These are phyloP conservation scores for Flueggea neowawraea DNA, from an alignment of 441 rosid species.

Conservation along the genomic window DNA sequence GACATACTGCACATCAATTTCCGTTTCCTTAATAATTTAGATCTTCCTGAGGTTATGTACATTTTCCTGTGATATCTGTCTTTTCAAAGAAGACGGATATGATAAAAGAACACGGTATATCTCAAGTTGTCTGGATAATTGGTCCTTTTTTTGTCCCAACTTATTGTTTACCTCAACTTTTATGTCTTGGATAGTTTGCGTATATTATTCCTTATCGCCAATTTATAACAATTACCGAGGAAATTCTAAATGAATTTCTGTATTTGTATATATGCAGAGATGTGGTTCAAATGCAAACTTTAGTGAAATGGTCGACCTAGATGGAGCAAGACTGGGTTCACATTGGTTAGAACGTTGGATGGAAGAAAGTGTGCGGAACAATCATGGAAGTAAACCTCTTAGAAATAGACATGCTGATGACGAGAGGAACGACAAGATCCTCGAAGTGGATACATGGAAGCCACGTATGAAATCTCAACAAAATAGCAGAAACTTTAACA, in stretches of 20 bases:
- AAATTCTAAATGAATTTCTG: constrained; percentile 5
- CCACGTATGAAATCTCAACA: constrained; percentile 41
- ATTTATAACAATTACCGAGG: background rate
- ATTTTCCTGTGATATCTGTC: no score
- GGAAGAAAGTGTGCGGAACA: constrained; percentile 51
- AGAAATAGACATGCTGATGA: constrained; percentile 33
- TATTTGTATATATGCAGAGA: constrained; percentile 36
- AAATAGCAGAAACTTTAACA: constrained; percentile 34
- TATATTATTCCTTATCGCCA: no score
- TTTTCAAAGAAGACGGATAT: no score
- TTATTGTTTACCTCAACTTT: no score
- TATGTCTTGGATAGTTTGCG: no score
- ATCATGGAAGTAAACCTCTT: constrained; percentile 13
- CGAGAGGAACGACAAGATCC: constrained; percentile 65
- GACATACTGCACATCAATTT: no score
- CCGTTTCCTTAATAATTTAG: no score
- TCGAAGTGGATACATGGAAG: constrained; percentile 71
- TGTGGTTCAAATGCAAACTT: constrained; percentile 45
- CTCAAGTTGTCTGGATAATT: no score
- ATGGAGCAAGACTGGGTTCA: constrained; percentile 38
- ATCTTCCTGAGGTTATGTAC: no score
- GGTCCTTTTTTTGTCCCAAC: no score
- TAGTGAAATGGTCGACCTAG: constrained; percentile 42
- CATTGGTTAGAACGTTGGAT: constrained; percentile 73
- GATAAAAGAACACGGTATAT: no score